Evolutionary conservation across 2,329 filamentous ascomycete species (phyloP).

Genomic region (Claviceps sp.): DNA sequence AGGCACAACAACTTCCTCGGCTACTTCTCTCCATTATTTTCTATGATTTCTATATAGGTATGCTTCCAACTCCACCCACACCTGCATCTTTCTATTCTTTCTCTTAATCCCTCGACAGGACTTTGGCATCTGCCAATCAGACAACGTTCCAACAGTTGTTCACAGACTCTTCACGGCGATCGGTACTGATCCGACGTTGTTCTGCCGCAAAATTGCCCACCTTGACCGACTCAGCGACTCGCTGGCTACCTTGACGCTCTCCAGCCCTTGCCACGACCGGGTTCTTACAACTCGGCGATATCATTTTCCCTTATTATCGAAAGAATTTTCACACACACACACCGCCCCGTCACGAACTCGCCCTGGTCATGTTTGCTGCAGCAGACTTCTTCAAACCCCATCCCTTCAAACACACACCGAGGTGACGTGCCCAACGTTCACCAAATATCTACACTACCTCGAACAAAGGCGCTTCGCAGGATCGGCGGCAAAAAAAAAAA

Average conservation of each 20-base stretch:
- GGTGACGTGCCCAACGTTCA: slow-evolving; percentile 40
- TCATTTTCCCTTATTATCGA: slow-evolving; percentile 12
- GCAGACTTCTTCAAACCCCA: slow-evolving; percentile 40
- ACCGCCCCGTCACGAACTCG: slow-evolving; percentile 13
- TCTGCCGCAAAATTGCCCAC: slow-evolving; percentile 9
- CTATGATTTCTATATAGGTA: slow-evolving; percentile 15
- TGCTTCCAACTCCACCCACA: slow-evolving; percentile 16
- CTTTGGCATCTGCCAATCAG: slow-evolving; percentile 27
- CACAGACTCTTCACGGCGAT: slow-evolving; percentile 11
- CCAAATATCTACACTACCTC: slow-evolving; percentile 22
- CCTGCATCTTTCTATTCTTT: slow-evolving; percentile 9
- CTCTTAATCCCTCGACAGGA: slow-evolving; percentile 11
- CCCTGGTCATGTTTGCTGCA: slow-evolving; percentile 41
- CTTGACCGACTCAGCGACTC: slow-evolving; percentile 4
- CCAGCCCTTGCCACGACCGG: slow-evolving; percentile 13
- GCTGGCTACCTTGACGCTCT: slow-evolving; percentile 17
- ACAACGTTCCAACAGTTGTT: slow-evolving; percentile 7
- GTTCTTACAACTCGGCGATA: slow-evolving; percentile 17
- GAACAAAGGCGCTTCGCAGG: neutral
- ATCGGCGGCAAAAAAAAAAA: neutral
- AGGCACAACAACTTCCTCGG: no score
- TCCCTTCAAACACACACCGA: slow-evolving; percentile 48
- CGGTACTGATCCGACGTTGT: slow-evolving; percentile 14
- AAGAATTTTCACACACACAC: slow-evolving; percentile 11
- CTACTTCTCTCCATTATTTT: no score